Evolutionary conservation across 176 grass and related monocot species (phyloP).

Genomic region (Oryza glaberrima): DNA sequence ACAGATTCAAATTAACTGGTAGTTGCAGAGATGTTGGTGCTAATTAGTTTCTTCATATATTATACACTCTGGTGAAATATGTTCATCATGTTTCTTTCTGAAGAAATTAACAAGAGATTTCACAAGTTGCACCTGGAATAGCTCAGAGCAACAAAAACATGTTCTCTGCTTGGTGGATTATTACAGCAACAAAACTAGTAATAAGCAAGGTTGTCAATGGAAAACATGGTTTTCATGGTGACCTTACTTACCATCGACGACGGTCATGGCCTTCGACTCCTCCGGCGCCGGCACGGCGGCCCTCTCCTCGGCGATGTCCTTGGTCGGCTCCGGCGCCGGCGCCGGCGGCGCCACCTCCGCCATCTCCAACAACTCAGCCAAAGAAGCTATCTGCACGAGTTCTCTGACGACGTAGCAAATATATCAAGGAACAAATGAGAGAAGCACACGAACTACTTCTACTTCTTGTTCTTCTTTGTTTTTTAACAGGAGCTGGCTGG

Average conservation of each 20-base stretch:
- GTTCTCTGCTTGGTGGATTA: background rate
- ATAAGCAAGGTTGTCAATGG: too few relatives aligned
- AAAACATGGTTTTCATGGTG: too few relatives aligned
- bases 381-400: background rate
- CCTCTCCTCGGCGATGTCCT: slow-evolving; percentile 61
- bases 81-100: background rate
- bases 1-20: background rate
- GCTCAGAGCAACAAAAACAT: background rate
- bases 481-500: background rate
- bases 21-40: background rate
- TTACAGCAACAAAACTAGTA: background rate
- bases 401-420: background rate
- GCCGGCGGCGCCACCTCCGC: slow-evolving; percentile 22
- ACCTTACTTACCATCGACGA: slow-evolving; percentile 51
- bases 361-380: slow-evolving; percentile 24
- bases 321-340: slow-evolving; percentile 20
- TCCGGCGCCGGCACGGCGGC: slow-evolving; percentile 8
- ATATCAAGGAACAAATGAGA: background rate
- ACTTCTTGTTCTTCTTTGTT: background rate
- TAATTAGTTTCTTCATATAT: background rate
- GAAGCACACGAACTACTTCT: background rate
- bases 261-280: slow-evolving; percentile 34
- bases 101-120: background rate
- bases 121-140: background rate
- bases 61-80: background rate